Conservation (phyloP, 2,329 filamentous ascomycete species). For the Leptographium lundbergii region DNA sequence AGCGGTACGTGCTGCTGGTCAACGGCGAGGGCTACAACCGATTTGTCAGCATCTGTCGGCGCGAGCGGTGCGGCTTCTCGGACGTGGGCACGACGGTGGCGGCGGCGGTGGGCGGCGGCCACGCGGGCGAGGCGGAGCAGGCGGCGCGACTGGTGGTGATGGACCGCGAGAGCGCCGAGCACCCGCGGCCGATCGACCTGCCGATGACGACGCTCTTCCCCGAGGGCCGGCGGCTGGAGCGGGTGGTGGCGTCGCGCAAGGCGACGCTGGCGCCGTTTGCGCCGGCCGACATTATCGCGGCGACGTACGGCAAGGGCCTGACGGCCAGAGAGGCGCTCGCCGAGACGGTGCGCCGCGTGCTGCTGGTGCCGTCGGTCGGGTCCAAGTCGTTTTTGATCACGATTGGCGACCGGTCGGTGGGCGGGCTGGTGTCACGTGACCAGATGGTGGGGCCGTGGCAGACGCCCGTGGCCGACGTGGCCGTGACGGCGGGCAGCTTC, state of each 20-base stretch:
- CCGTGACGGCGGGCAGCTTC: conserved; percentile 78
- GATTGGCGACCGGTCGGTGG: conserved; percentile 85
- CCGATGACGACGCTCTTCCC: conserved; percentile 84
- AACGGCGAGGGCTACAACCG: conserved; percentile 67
- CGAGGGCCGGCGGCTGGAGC: conserved; percentile 69
- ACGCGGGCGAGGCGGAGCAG: conserved; percentile 38
- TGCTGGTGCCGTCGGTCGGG: conserved; percentile 79
- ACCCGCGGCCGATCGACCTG: conserved; percentile 72
- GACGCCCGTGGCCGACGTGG: conserved; percentile 83
- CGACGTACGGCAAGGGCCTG: conserved; percentile 44
- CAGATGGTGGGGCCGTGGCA: conserved; percentile 98
- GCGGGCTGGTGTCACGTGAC: conserved; percentile 76
- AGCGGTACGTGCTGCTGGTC: conserved; percentile 86
- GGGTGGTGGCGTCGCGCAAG: conserved; percentile 58
- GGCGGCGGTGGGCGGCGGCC: too few species aligned
- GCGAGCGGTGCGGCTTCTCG: conserved; percentile 87
- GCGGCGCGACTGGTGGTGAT: conserved; percentile 63
- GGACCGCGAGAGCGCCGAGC: conserved; percentile 63
- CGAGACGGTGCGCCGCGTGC: conserved; percentile 67
- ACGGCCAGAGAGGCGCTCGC: conserved; percentile 39
- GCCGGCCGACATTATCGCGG: conserved; percentile 48
- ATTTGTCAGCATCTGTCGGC: conserved; percentile 54
- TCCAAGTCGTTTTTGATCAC: conserved; percentile 97
- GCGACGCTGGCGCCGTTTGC: conserved; percentile 61
- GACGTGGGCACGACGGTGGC: conserved; percentile 66